Base-by-base conservation (phyloP, 768 basidiomycete genomes). In the Coprinopsis sp. region DNA sequence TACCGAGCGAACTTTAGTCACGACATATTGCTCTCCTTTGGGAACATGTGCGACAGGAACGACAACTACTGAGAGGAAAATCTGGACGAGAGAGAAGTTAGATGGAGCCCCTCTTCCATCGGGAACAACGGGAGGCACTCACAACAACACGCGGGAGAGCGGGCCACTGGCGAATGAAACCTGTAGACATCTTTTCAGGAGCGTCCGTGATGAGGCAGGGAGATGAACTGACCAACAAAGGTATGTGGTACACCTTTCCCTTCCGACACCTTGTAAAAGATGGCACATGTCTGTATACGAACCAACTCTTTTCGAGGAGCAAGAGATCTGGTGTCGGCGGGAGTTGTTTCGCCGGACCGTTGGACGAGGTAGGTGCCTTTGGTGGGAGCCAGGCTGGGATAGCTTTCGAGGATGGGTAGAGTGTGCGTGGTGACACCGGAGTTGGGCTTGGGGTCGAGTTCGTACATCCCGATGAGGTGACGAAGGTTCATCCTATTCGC, bases 161-260 rank as follows among this genome's bases (percentile, higher is more conserved):
- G 18, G 83, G 83, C 78, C 81, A 82, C 55, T 78, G 81, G 3
- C 76, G 71, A 24, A 84, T 64, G 58, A 84, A 82, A 1, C 76
- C 79, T 70, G n/a, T n/a, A n/a, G n/a, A n/a, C n/a, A n/a, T n/a
- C n/a, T n/a, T n/a, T n/a, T n/a, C n/a, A n/a, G n/a, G n/a, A n/a
- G n/a, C n/a, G n/a, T n/a, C n/a, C n/a, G n/a, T n/a, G n/a, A n/a
- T n/a, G n/a, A n/a, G 22, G 21, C 37, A 24, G 14, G 21, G 11
- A 30, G 27, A 28, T 24, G 10, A 3, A 55, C 57, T 45, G 44
- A 74, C 76, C 71, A 40, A 73, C 68, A 50, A 85, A 87, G 0
- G 79, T 76, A 49, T 83, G 82, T 3, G 84, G 84, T 6, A 79
- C 77, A 33, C 82, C 81, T 37, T 66, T 66, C 2, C 76, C 77